Conservation (phyloP, 2,329 filamentous ascomycete species). For the Curvularia verruculosa region DNA sequence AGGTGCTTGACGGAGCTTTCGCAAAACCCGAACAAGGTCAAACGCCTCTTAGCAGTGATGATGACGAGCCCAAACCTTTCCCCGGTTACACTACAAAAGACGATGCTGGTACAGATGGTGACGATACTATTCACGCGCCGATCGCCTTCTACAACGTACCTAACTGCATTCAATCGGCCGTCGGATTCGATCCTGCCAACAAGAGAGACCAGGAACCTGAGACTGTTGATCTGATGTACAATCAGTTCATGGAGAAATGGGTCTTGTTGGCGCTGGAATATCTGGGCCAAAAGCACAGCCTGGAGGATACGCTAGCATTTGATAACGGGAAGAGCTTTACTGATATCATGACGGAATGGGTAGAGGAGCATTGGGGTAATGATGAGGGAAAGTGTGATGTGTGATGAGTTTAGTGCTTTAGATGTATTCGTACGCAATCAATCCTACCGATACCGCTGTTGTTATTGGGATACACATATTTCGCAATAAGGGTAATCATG, state of each 20-base stretch:
- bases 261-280: conserved; percentile 75
- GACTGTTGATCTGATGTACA: conserved; percentile 84
- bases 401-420: not conserved
- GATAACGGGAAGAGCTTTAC: conserved; percentile 62
- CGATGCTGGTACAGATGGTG: conserved; percentile 80
- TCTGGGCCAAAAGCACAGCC: conserved; percentile 57
- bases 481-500: not conserved
- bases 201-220: conserved; percentile 61
- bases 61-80: conserved; percentile 50
- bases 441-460: not conserved
- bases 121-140: conserved; percentile 82
- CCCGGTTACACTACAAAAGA: conserved; percentile 91
- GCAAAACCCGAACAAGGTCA: conserved; percentile 17
- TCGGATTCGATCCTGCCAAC: conserved; percentile 58
- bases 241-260: conserved; percentile 88
- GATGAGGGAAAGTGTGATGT: conserved; percentile 20
- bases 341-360: conserved; percentile 65
- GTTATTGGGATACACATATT: not conserved
- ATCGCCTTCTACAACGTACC: conserved; percentile 79
- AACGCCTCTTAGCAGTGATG: conserved; percentile 9
- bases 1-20: conserved; percentile 6
- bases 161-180: conserved; percentile 77
- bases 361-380: conserved; percentile 60
- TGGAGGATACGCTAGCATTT: conserved; percentile 59
- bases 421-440: not conserved